A percentile compares a stretch with the other conserved stretches of the same genome.
Conservation (phyloP, 257 asterid genomes). For the Solanum piurae region DNA sequence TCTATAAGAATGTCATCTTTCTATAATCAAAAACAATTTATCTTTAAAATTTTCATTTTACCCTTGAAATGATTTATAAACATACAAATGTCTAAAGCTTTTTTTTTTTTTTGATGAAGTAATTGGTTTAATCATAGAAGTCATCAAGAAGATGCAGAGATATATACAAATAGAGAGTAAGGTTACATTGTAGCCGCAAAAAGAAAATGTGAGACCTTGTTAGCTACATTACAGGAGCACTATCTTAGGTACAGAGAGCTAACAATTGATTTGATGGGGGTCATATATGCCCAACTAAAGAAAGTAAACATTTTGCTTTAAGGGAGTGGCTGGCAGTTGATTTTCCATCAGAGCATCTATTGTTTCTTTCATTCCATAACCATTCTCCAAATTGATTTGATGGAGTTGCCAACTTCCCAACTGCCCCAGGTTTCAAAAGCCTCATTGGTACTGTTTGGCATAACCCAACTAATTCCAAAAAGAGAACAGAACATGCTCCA, state of each 20-base stretch:
- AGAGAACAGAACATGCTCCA: background rate
- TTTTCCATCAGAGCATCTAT: background rate
- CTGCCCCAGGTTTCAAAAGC: background rate
- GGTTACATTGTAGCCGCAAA: background rate
- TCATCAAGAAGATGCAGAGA: background rate
- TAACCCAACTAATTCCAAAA: background rate
- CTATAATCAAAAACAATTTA: background rate
- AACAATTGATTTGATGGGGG: background rate
- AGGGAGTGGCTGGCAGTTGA: background rate
- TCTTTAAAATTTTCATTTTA: background rate
- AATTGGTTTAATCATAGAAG: background rate
- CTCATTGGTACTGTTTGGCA: background rate
- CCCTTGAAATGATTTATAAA: background rate
- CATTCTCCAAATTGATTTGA: background rate
- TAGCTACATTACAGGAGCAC: background rate
- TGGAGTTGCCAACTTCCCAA: background rate
- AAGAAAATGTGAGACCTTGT: background rate
- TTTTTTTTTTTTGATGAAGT: background rate
- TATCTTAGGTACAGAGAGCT: background rate
- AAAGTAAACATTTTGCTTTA: background rate
- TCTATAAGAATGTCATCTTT: background rate
- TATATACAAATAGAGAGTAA: background rate
- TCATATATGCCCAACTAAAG: background rate
- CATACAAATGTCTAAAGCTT: background rate
- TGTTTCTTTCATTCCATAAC: background rate